Conservation (phyloP, 257 asterid genomes). For the Solanum rostratum region DNA sequence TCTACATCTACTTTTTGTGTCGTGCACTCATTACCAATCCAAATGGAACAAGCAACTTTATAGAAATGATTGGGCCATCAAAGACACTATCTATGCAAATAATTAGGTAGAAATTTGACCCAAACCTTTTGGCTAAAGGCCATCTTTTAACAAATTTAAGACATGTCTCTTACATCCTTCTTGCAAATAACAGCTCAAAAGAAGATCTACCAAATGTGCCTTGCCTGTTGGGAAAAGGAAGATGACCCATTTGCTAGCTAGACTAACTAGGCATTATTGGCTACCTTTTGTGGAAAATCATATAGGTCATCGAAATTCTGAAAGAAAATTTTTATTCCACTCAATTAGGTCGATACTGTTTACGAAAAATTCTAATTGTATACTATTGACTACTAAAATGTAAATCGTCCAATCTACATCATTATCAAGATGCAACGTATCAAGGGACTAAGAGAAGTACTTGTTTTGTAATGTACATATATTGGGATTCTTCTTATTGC, state of each 20-base stretch:
- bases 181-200: not conserved
- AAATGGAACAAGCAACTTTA: not conserved
- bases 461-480: not conserved
- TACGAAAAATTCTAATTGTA: not conserved
- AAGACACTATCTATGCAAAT: not conserved
- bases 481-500: not conserved
- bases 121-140: not conserved
- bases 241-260: not conserved
- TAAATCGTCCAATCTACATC: not conserved
- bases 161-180: not conserved
- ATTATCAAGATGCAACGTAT: not conserved
- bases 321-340: not conserved
- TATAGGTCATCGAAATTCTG: not conserved
- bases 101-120: not conserved
- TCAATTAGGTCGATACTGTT: not conserved
- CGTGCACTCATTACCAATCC: not conserved
- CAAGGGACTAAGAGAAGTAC: not conserved
- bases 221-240: not conserved
- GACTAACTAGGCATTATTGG: not conserved
- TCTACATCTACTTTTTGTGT: not conserved
- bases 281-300: not conserved
- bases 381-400: not conserved
- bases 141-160: not conserved
- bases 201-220: not conserved
- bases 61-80: not conserved